Evolutionary conservation across 345 rosid species (phyloP).

Genomic region (Eucalyptus grandis): DNA sequence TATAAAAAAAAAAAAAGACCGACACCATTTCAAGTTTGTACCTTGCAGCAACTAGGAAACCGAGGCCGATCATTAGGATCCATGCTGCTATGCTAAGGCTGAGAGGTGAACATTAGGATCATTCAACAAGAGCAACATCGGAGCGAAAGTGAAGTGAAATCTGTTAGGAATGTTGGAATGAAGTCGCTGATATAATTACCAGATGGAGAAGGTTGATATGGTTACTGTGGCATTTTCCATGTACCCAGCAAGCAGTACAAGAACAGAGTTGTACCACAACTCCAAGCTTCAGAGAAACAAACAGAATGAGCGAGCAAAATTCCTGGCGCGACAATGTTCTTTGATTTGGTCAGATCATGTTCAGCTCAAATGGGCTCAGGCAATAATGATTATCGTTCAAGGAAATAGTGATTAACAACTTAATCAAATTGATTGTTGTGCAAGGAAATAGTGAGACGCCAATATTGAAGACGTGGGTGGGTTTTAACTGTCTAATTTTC

Average conservation of each 20-base stretch:
- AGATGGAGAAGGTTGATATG: conserved; percentile 9
- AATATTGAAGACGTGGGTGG: background rate
- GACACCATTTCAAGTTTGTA: background rate
- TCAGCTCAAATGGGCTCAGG: background rate
- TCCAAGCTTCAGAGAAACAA: conserved; percentile 3
- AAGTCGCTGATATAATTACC: background rate
- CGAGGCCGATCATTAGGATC: conserved; percentile 11
- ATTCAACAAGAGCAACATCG: background rate
- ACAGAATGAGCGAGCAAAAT: background rate
- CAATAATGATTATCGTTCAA: background rate
- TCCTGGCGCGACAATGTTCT: background rate
- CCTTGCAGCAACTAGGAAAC: conserved; percentile 11
- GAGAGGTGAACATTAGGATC: background rate
- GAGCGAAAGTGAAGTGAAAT: background rate
- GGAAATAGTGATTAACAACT: background rate
- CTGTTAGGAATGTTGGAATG: background rate
- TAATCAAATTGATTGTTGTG: background rate
- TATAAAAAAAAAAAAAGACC: fast-evolving
- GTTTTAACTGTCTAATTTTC: background rate
- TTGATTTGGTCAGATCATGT: background rate
- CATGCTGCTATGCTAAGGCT: conserved; percentile 15
- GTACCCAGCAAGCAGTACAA: conserved; percentile 11
- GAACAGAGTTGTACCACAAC: conserved; percentile 14
- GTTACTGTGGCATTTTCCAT: conserved; percentile 8
- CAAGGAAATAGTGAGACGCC: background rate